A percentile compares a stretch with the other conserved stretches of the same genome.
phyloP scores from a whole-genome alignment of 2,329 filamentous ascomycete genomes.

The Diaporthe destruens region DNA sequence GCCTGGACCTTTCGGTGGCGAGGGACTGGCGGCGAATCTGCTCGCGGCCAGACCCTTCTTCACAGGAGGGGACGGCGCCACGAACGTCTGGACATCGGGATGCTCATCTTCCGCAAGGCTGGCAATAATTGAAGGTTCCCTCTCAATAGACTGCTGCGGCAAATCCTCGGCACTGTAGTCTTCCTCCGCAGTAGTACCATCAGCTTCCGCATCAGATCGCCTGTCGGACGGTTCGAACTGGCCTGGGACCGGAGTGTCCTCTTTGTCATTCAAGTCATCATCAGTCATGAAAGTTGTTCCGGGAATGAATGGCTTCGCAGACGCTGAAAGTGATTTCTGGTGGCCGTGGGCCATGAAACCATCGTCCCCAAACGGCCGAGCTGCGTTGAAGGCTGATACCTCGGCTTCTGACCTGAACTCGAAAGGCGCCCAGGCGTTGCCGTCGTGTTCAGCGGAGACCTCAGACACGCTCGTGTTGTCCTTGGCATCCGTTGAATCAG shows the following conservation, averaged over 20 bases:
- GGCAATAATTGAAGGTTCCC: constrained; percentile 46
- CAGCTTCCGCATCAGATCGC: constrained; percentile 34
- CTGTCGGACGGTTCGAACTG: constrained; percentile 39
- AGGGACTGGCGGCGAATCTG: constrained; percentile 51
- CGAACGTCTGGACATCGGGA: constrained; percentile 30
- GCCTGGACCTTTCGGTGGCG: constrained; percentile 55
- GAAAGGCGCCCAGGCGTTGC: constrained; percentile 70
- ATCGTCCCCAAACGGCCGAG: constrained; percentile 62
- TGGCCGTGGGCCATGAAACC: constrained; percentile 57
- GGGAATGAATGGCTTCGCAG: constrained; percentile 76
- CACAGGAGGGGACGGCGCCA: constrained; percentile 43
- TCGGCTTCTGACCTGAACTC: constrained; percentile 68
- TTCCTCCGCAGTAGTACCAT: constrained; percentile 25
- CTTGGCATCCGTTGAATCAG: constrained; percentile 67
- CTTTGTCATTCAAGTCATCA: constrained; percentile 45
- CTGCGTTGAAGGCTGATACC: constrained; percentile 64
- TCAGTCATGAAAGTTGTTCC: constrained; percentile 51
- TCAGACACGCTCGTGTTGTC: constrained; percentile 66
- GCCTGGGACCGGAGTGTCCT: constrained; percentile 42
- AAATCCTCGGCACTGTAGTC: constrained; percentile 42
- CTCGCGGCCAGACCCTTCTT: constrained; percentile 49
- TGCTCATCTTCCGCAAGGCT: constrained; percentile 25
- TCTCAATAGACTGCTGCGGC: constrained; percentile 45
- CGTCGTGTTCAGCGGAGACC: constrained; percentile 61
- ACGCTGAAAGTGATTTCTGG: constrained; percentile 75